These are phyloP conservation scores for Thraustotheca clavata DNA, from an alignment of 352 stramenopile species.

Conservation along the genomic window DNA sequence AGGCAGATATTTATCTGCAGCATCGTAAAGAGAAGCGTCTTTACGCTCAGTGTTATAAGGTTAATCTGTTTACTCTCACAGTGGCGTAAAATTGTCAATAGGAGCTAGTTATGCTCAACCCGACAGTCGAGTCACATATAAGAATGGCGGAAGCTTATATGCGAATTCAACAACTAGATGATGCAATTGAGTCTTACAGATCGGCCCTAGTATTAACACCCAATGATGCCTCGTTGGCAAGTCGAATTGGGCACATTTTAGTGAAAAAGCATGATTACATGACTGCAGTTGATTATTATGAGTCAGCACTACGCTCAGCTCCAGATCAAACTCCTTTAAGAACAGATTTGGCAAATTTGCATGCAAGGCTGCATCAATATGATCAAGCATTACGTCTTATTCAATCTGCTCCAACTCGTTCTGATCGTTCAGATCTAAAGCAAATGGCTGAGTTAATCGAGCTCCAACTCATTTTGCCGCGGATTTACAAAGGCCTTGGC, in stretches of 20 bases:
- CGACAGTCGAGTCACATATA: constrained; percentile 62
- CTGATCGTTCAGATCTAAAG: constrained; percentile 51
- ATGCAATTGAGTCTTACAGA: constrained; percentile 72
- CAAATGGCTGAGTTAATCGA: constrained; percentile 60
- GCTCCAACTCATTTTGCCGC: constrained; percentile 67
- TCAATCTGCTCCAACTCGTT: constrained; percentile 50
- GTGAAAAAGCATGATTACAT: constrained; percentile 92
- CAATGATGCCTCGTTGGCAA: constrained; percentile 65
- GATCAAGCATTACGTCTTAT: constrained; percentile 78
- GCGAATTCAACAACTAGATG: constrained; percentile 87
- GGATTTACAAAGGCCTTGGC: constrained; percentile 62
- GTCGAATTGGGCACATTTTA: constrained; percentile 84
- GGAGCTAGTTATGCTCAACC: constrained; percentile 77
- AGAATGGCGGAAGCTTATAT: constrained; percentile 89
- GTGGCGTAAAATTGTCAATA: not conserved
- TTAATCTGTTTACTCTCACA: too few relatives aligned
- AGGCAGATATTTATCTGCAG: constrained; percentile 90
- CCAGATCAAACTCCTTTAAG: constrained; percentile 70
- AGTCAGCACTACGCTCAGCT: constrained; percentile 75
- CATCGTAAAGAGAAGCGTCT: constrained; percentile 86
- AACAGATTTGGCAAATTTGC: constrained; percentile 86
- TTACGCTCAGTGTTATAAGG: constrained; percentile 85
- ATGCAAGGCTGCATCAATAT: constrained; percentile 78
- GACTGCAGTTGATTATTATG: constrained; percentile 91
- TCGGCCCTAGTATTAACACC: constrained; percentile 45